Evolutionary conservation across 495 filamentous ascomycete species (phyloP).

Genomic region (Penicillium tannophilum): DNA sequence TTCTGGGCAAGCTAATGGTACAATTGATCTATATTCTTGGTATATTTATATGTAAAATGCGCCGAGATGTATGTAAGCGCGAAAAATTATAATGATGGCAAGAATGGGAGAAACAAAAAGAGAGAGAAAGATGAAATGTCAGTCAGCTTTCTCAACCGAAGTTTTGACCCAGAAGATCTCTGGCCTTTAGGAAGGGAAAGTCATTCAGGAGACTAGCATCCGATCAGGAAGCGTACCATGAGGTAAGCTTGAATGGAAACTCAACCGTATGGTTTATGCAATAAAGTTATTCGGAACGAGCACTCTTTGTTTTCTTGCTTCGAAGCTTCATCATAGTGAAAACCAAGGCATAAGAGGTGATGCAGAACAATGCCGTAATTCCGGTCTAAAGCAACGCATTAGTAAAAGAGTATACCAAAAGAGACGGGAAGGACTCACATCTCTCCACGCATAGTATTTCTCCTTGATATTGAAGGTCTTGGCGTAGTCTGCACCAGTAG

Average conservation of each 20-base stretch:
- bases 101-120: too few species aligned
- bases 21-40: not conserved
- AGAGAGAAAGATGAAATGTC: not conserved
- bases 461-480: conserved; percentile 41
- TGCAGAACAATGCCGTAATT: conserved; percentile 46
- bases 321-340: conserved; percentile 49
- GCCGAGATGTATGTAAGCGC: not conserved
- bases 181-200: not conserved
- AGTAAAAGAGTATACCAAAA: conserved; percentile 7
- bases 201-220: not conserved
- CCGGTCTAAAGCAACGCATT: conserved; percentile 31
- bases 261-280: not conserved
- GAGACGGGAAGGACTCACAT: conserved; percentile 28
- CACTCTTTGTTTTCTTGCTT: conserved; percentile 48
- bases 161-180: not conserved
- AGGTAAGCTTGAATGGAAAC: not conserved
- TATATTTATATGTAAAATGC: not conserved
- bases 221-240: not conserved
- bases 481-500: conserved; percentile 41
- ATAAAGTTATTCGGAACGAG: conserved; percentile 23
- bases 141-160: not conserved
- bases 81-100: not conserved
- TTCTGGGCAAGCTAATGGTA: too few species aligned
- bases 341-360: conserved; percentile 40
- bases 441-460: conserved; percentile 48